Evolutionary conservation across 2,329 filamentous ascomycete species (phyloP).

Genomic region (Chaetomiaceae sp.): DNA sequence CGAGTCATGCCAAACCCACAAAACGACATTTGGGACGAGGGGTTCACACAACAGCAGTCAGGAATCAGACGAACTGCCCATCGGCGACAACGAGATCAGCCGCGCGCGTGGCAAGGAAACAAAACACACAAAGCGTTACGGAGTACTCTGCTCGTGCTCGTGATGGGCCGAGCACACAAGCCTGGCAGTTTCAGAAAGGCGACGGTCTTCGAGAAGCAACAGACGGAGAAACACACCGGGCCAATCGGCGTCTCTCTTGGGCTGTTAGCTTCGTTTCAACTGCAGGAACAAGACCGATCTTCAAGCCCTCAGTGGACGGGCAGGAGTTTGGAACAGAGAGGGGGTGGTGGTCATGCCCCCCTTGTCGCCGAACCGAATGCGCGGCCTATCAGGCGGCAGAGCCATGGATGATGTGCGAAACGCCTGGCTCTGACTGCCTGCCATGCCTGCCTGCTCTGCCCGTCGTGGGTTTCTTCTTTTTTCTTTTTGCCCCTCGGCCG

Average conservation of each 20-base stretch:
- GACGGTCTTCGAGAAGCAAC: conserved; percentile 10
- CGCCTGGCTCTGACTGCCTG: neutral
- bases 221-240: conserved; percentile 6
- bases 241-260: conserved; percentile 18
- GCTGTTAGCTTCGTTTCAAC: conserved; percentile 25
- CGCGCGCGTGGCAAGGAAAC: conserved; percentile 10
- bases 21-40: neutral
- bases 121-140: too few relatives aligned
- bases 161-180: neutral
- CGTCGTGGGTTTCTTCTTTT: neutral
- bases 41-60: too few relatives aligned
- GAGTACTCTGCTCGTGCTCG: neutral
- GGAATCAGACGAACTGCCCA: neutral
- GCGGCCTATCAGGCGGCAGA: conserved; percentile 5
- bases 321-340: neutral
- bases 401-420: conserved; percentile 1
- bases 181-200: conserved; percentile 3
- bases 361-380: neutral
- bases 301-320: conserved; percentile 10
- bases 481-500: neutral
- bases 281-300: conserved; percentile 21
- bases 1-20: neutral
- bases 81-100: conserved; percentile 5
- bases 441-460: neutral
- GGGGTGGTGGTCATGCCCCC: neutral